Evolutionary conservation across 106 monocot species (phyloP).

Genomic region (Dioscorea alata): DNA sequence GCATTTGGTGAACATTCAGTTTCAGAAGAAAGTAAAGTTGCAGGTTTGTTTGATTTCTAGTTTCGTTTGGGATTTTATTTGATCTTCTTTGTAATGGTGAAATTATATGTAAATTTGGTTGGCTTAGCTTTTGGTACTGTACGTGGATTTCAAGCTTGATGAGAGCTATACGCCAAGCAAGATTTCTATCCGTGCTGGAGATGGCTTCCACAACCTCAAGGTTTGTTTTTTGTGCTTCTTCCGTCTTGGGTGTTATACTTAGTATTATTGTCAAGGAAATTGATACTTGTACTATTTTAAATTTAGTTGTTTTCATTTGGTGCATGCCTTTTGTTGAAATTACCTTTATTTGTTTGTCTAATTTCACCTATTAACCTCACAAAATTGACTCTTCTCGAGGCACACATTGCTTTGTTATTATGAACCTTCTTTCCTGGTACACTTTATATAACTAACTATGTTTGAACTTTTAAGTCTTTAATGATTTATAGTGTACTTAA

Average conservation of each 20-base stretch:
- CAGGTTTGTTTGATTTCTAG: constrained; percentile 33
- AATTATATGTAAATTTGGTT: not conserved
- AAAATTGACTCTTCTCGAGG: too few relatives aligned
- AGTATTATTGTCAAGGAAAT: not conserved
- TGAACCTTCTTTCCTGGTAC: too few relatives aligned
- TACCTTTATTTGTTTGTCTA: too few relatives aligned
- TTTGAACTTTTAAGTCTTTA: too few relatives aligned
- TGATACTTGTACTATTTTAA: not conserved
- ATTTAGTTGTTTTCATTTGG: too few relatives aligned
- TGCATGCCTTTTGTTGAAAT: too few relatives aligned
- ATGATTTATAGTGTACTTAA: not conserved
- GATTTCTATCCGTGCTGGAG: constrained; percentile 88
- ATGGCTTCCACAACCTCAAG: constrained; percentile 97
- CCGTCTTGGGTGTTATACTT: not conserved
- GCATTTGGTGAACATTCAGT: constrained; percentile 94
- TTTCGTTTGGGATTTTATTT: not conserved
- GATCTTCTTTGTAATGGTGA: not conserved
- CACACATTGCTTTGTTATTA: too few relatives aligned
- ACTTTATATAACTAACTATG: too few relatives aligned
- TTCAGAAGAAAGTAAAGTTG: constrained; percentile 94
- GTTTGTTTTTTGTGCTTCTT: constrained; percentile 37
- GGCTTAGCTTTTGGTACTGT: constrained; percentile 66
- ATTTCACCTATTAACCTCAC: too few relatives aligned
- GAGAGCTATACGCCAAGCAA: constrained; percentile 99
- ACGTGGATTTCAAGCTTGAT: constrained; percentile 94